Base-by-base conservation (phyloP, 257 asterid species). In the Capsicum chinense region DNA sequence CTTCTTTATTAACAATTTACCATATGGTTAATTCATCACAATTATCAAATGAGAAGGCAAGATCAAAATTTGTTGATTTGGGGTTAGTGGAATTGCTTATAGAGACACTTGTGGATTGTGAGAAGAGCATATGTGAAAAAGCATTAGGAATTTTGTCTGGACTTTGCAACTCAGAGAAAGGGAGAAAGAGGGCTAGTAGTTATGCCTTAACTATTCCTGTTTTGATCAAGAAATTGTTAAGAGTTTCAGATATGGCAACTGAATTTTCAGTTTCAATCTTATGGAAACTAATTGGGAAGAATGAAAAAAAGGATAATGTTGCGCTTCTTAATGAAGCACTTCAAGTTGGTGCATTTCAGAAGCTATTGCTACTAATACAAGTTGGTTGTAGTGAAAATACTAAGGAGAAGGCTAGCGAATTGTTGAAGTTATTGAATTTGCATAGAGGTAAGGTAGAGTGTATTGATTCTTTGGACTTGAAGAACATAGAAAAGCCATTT, bases 281-380 rank as follows among this genome's bases (percentile, higher is more conserved):
- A 58, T 87, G 80, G 88, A 90, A 87, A 79, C 54, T 91, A 84
- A 80, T 71, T 14, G 84, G 79, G 39, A 82, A 83, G 83, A 59
- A 83, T 10, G 83, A 79, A 2, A 79, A 84, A 14, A 42, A 8
- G 15, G 85, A 58, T 16, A 84, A 59, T 33, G 79, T 39, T 73
- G 79, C 81, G 59, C 64, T 83, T 67, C 79, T 85, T 26, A 26
- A 26, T 26, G 90, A 89, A 83, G 93, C 93, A 7, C 79, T 89
- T 13, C 86, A 88, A 87, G 83, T 84, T 6, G 96, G 96, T 19
- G 96, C 88, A 56, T 90, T 92, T 81, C 92, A 90, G 84, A 92
- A 91, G 88, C 14, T 92, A 33, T 52, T 91, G 85, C 9, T 91
- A 85, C 50, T 92, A 21, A 68, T 91, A 84, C 94, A 91, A 86